phyloP scores from a whole-genome alignment of 1,284 basidiomycete genomes.

The Vanrija pseudolonga region DNA sequence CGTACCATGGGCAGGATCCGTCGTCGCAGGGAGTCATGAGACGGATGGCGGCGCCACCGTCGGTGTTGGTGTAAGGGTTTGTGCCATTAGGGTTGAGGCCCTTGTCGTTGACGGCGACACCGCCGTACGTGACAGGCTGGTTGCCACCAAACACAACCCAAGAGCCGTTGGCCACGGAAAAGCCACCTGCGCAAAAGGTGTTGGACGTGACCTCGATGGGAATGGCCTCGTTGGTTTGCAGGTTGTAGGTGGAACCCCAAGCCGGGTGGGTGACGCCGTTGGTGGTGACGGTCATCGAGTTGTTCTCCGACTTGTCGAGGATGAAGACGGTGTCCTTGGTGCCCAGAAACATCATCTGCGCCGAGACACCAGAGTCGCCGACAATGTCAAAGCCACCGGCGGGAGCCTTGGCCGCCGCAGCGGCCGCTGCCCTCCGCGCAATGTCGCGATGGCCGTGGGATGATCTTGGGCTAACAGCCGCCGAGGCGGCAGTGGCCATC shows the following conservation, averaged over 20 bases:
- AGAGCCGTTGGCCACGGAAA: conserved; percentile 52
- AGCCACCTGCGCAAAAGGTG: conserved; percentile 63
- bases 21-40: conserved; percentile 70
- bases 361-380: conserved; percentile 47
- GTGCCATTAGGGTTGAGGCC: conserved; percentile 46
- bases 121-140: conserved; percentile 69
- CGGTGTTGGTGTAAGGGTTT: conserved; percentile 55
- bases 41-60: conserved; percentile 60
- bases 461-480: not conserved
- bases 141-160: conserved; percentile 57
- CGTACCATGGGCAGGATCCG: conserved; percentile 60
- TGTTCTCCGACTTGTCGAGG: conserved; percentile 58
- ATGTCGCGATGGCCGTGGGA: conserved; percentile 22
- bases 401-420: conserved; percentile 8
- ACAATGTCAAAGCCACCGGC: conserved; percentile 40
- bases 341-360: conserved; percentile 50
- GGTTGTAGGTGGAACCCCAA: conserved; percentile 52
- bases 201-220: conserved; percentile 72
- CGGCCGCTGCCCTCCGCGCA: conserved; percentile 6
- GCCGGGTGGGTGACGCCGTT: conserved; percentile 39
- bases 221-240: conserved; percentile 48
- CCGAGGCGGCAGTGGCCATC: conserved; percentile 2
- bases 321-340: conserved; percentile 51
- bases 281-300: conserved; percentile 57
- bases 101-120: conserved; percentile 48